Evolutionary conservation across 2,329 filamentous ascomycete species (phyloP).

Genomic region (Colletotrichum cuscutae): DNA sequence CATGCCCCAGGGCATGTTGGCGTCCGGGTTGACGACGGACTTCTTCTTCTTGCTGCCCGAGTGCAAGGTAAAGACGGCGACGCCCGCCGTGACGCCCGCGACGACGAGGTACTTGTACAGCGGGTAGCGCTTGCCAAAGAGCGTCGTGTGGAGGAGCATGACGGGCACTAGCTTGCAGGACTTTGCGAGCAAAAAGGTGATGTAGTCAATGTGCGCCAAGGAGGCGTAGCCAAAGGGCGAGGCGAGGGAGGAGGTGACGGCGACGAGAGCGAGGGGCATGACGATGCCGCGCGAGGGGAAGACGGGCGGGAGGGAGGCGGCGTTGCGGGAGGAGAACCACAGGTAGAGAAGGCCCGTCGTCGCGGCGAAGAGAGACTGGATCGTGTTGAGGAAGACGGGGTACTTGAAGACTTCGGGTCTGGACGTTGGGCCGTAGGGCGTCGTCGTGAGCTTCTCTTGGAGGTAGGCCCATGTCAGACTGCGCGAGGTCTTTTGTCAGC

Average conservation of each 20-base stretch:
- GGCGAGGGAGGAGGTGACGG: slow-evolving; percentile 86
- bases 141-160: slow-evolving; percentile 93
- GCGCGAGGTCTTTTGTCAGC: neutral
- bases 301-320: slow-evolving; percentile 67
- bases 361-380: slow-evolving; percentile 91
- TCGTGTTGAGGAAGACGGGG: slow-evolving; percentile 94
- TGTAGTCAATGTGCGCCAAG: slow-evolving; percentile 94
- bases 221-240: slow-evolving; percentile 96
- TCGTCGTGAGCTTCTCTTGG: slow-evolving; percentile 97
- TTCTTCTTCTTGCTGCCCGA: slow-evolving; percentile 67
- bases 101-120: slow-evolving; percentile 98
- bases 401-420: slow-evolving; percentile 86
- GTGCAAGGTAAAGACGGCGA: slow-evolving; percentile 94
- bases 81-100: slow-evolving; percentile 87
- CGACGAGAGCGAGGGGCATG: slow-evolving; percentile 80
- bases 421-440: slow-evolving; percentile 75
- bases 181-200: slow-evolving; percentile 97
- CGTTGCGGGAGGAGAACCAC: slow-evolving; percentile 66
- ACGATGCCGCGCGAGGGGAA: slow-evolving; percentile 83
- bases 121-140: slow-evolving; percentile 90
- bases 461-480: slow-evolving; percentile 96
- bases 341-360: slow-evolving; percentile 86
- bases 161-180: slow-evolving; percentile 99
- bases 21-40: slow-evolving; percentile 55
- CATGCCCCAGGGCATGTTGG: slow-evolving; percentile 81